Conservation (phyloP, 2,329 filamentous ascomycete species). For the Periglandula ipomoeae region DNA sequence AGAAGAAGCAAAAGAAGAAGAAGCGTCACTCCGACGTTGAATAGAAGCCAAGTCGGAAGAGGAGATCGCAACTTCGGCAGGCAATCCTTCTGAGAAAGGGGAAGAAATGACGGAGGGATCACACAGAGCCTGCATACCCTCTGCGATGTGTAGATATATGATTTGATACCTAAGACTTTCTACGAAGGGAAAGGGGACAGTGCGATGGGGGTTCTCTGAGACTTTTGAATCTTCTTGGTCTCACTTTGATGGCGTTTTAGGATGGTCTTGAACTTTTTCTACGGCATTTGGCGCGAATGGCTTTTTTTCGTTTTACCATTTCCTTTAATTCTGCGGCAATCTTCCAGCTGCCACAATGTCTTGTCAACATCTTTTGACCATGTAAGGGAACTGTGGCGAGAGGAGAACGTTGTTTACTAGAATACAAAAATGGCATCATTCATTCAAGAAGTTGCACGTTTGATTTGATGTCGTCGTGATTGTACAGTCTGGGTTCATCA, state of each 20-base stretch:
- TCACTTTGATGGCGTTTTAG: constrained; percentile 26
- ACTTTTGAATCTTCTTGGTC: constrained; percentile 12
- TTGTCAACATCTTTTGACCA: neutral
- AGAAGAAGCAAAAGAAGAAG: constrained; percentile 46
- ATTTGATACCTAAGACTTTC: constrained; percentile 22
- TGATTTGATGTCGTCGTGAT: no score
- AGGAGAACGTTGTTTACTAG: neutral
- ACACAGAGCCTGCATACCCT: constrained; percentile 9
- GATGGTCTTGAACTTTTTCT: constrained; percentile 14
- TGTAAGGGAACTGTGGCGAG: neutral
- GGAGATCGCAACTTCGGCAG: neutral
- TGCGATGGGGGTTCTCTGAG: neutral
- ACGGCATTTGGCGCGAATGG: constrained; percentile 23
- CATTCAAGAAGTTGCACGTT: neutral
- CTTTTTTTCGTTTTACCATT: constrained; percentile 12
- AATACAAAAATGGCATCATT: neutral
- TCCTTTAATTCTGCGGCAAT: neutral
- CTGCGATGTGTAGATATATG: constrained; percentile 14
- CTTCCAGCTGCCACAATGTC: neutral
- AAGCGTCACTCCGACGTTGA: constrained; percentile 27
- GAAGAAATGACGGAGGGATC: constrained; percentile 1
- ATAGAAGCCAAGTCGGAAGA: constrained; percentile 6
- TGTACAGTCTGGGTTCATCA: no score
- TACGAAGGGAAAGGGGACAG: neutral
- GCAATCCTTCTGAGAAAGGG: neutral